Evolutionary conservation across 139 green algal genomes (phyloP), one percentile per base, ranked within the genome.

Genomic region (Tetraselmis striata): DNA sequence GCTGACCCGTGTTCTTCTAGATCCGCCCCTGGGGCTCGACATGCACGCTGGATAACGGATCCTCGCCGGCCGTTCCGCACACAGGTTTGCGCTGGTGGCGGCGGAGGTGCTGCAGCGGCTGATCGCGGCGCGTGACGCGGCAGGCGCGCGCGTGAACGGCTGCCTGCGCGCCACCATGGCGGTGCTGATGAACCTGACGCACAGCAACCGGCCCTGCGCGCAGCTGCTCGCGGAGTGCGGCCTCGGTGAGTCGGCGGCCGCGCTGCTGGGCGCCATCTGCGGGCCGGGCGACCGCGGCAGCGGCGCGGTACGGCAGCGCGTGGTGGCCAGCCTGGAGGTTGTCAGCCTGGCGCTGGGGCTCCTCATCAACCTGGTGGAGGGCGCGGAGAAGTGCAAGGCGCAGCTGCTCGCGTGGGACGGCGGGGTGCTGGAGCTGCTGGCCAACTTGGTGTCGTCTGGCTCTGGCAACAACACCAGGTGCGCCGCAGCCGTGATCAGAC

Each of bases 171-270:
- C 78, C 23, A 78, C 82, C 11, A 80, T 90, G n/a, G 87, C 89
- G 2, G 85, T 95, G 75, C 79, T 95, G 23, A 94, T 95, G 88
- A 95, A 95, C 83, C 77, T 93, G 24, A 95, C 87, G 0, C 90
- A 95, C 80, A 85, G 92, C 81, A 93, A 93, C 78, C 18, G 31
- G 22, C 77, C 84, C 11, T 90, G 90, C 2, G 88, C 85, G 29
- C 76, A 81, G 1, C 79, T 80, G 26, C 82, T 94, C 26, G 80
- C 84, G 27, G 59, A 23, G 45, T 83, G 67, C 11, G 86, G 87
- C 2, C 90, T 83, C 1, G 75, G 89, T 30, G 75, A 85, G 31
- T 76, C 82, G 1, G 82, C 82, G 25, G 59, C 75, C 28, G 24
- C 75, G 11, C 2, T 89, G 27, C 30, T 88, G 28, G 77, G 18